Percentiles rank a stretch among this genome's conserved stretches.
phyloP scores from a whole-genome alignment of 163 green algal genomes.

The Chlorella variabilis region DNA sequence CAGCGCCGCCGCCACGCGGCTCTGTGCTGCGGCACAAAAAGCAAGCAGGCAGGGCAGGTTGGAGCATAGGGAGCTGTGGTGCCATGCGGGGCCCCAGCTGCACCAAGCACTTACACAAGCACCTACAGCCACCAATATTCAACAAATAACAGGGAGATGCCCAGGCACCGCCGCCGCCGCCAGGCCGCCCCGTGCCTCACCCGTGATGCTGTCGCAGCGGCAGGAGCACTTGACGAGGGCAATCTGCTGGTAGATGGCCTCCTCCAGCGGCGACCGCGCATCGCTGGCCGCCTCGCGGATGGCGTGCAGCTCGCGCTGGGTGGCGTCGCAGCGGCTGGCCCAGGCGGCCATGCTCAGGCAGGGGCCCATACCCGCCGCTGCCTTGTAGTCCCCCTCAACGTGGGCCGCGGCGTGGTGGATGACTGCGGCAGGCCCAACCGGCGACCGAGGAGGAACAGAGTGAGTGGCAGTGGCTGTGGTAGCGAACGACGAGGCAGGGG shows the following conservation, averaged over 20 bases:
- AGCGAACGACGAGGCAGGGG: no score
- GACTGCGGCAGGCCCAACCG: no score
- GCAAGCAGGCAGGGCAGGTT: background rate
- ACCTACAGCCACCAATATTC: no score
- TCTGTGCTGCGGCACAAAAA: background rate
- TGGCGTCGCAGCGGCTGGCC: background rate
- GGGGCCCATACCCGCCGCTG: background rate
- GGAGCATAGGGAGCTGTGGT: background rate
- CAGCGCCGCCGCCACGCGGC: slow-evolving; percentile 2
- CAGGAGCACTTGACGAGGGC: background rate
- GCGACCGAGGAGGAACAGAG: no score
- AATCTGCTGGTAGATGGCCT: background rate
- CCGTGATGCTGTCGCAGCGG: slow-evolving; percentile 2
- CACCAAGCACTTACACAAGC: no score
- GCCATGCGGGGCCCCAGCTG: no score
- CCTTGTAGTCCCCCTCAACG: background rate
- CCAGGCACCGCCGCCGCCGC: no score
- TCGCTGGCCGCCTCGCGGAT: background rate
- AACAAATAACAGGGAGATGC: no score
- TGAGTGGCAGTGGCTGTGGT: no score
- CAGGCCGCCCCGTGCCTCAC: background rate
- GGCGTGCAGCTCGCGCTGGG: background rate
- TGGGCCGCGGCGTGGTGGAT: no score
- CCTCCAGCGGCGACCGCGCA: background rate
- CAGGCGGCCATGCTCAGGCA: background rate